Percentiles rank a stretch among this genome's conserved stretches.
Evolutionary conservation across 2,329 filamentous ascomycete genomes (phyloP).

Genomic region (Cladophialophora exuberans): DNA sequence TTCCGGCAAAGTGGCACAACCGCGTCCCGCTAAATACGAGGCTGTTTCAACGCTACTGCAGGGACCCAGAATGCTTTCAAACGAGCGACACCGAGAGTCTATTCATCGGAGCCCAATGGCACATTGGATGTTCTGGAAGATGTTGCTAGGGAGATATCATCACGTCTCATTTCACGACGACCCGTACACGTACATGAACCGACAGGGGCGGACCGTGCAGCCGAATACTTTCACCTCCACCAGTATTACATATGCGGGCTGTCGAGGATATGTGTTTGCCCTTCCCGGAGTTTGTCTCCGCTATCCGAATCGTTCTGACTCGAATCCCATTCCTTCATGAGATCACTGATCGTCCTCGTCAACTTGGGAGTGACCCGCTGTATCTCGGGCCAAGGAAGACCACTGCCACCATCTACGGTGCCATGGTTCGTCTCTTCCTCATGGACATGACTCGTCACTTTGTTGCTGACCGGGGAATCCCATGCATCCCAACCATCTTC

Average conservation of each 20-base stretch:
- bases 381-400: constrained; percentile 67
- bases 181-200: neutral
- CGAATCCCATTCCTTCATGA: constrained; percentile 86
- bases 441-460: neutral
- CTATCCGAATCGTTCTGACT: constrained; percentile 1
- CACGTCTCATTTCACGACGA: too few species aligned
- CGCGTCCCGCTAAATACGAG: neutral
- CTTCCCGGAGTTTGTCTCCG: neutral
- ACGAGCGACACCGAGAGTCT: neutral
- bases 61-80: too few species aligned
- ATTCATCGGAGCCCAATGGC: neutral
- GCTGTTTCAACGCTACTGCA: constrained; percentile 18
- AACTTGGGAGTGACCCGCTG: constrained; percentile 75
- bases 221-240: neutral
- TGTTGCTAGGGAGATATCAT: too few species aligned
- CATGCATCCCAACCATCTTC: constrained; percentile 60
- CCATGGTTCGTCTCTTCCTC: constrained; percentile 3
- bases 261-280: constrained; percentile 16
- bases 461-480: constrained; percentile 50
- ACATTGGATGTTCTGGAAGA: too few species aligned
- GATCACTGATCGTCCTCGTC: constrained; percentile 77
- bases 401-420: constrained; percentile 7
- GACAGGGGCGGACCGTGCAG: neutral
- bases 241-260: constrained; percentile 21
- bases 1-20: neutral